Percentiles rank a stretch among this genome's conserved stretches.
These are phyloP conservation scores for Somion occarium DNA, from an alignment of 1,284 basidiomycete genomes.

Conservation along the genomic window DNA sequence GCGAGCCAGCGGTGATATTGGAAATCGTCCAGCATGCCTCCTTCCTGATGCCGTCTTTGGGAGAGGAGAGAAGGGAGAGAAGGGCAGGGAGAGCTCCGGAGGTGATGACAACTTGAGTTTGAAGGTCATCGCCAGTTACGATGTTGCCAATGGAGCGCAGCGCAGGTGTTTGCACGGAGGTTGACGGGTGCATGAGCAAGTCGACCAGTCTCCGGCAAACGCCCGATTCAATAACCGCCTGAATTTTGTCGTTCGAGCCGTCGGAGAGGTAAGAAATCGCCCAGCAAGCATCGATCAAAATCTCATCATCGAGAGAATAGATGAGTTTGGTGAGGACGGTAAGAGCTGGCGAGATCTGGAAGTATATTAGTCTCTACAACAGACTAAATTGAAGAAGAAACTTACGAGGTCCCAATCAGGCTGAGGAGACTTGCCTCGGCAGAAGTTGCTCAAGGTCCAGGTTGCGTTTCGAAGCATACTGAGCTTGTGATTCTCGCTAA, in stretches of 20 bases:
- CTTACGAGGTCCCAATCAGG: constrained; percentile 90
- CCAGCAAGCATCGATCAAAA: constrained; percentile 99
- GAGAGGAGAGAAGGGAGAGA: constrained; percentile 87
- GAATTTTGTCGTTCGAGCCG: constrained; percentile 99
- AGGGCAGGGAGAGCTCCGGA: constrained; percentile 94
- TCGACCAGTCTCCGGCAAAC: constrained; percentile 98
- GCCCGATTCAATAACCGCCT: constrained; percentile 98
- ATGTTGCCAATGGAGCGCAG: constrained; percentile 98
- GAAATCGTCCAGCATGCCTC: constrained; percentile 99
- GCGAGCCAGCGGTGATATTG: constrained; percentile 96
- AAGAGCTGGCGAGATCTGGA: constrained; percentile 91
- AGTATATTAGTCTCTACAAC: constrained; percentile 11
- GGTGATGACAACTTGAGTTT: constrained; percentile 97
- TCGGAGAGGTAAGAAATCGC: constrained; percentile 99
- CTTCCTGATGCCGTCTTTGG: constrained; percentile 93
- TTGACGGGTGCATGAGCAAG: constrained; percentile 94
- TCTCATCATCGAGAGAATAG: constrained; percentile 98
- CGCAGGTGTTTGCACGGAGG: constrained; percentile 98
- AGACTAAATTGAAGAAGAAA: constrained; percentile 13
- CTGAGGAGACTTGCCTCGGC: constrained; percentile 93
- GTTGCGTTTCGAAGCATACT: constrained; percentile 98
- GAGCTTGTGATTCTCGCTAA: constrained; percentile 89
- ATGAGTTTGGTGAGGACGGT: constrained; percentile 97
- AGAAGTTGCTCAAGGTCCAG: constrained; percentile 98
- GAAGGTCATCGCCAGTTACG: constrained; percentile 97